Evolutionary conservation across 768 basidiomycete species (phyloP).

Genomic region (Chalciporus piperatus): DNA sequence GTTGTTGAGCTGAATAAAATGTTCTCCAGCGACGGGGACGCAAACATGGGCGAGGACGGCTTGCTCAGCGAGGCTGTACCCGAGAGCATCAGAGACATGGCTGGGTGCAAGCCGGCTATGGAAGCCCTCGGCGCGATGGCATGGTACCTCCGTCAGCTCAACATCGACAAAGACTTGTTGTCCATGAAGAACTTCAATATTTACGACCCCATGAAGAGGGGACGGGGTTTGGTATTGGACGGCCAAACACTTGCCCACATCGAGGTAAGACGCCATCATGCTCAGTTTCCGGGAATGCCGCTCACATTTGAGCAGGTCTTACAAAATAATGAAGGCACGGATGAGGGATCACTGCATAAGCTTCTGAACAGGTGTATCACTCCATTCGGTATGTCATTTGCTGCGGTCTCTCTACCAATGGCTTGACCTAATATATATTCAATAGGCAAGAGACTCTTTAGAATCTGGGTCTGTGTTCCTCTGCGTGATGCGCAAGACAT

Average conservation of each 20-base stretch:
- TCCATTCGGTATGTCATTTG: constrained; percentile 66
- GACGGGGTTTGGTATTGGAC: constrained; percentile 83
- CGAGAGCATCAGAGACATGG: constrained; percentile 71
- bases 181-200: constrained; percentile 97
- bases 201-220: constrained; percentile 91
- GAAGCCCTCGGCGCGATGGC: constrained; percentile 90
- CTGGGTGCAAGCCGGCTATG: constrained; percentile 62
- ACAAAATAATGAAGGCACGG: constrained; percentile 89
- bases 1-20: constrained; percentile 64
- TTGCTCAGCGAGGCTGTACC: constrained; percentile 47
- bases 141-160: constrained; percentile 91
- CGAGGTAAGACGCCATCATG: constrained; percentile 53
- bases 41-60: constrained; percentile 46
- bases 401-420: constrained; percentile 3
- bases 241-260: constrained; percentile 95
- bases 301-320: constrained; percentile 53
- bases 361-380: constrained; percentile 83
- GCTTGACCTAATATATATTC: constrained; percentile 7
- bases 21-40: constrained; percentile 49
- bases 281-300: background rate
- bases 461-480: constrained; percentile 95
- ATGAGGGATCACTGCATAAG: constrained; percentile 85
- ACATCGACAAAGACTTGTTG: constrained; percentile 93
- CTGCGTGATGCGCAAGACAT: constrained; percentile 79
- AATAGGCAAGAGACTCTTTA: constrained; percentile 89